Conservation (phyloP, 805 yeast genomes). For the Torulaspora delbrueckii region DNA sequence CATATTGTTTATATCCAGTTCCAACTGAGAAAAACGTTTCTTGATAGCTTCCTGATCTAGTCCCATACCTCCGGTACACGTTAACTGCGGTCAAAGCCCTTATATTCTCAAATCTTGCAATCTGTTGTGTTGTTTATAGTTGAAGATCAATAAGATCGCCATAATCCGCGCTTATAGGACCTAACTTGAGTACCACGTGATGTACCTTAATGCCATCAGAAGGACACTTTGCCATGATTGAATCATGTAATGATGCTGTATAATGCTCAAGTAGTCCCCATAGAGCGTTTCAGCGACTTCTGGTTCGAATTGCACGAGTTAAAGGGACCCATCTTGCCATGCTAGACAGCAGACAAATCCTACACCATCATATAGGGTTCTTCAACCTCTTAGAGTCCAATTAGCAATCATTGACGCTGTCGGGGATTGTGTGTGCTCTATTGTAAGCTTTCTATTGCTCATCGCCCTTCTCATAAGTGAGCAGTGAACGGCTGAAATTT, state of each 20-base stretch:
- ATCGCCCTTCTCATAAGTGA: neutral
- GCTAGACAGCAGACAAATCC: too few relatives aligned
- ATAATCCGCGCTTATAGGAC: neutral
- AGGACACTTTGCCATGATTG: neutral
- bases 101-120: neutral
- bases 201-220: neutral
- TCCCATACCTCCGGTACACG: conserved; percentile 12
- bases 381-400: too few relatives aligned
- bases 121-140: conserved; percentile 1
- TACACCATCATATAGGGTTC: too few relatives aligned
- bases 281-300: neutral
- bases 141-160: neutral
- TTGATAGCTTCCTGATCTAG: conserved; percentile 29
- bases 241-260: neutral
- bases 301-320: too few relatives aligned
- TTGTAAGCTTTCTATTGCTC: neutral
- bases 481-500: neutral
- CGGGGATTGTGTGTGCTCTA: neutral
- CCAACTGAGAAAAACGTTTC: conserved; percentile 35
- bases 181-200: neutral
- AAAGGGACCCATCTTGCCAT: too few relatives aligned
- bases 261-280: neutral
- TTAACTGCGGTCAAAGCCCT: neutral
- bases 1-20: conserved; percentile 34
- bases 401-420: too few relatives aligned